These are phyloP conservation scores for Lodderomyces pseudojiufengensis DNA, from an alignment of 1,139 yeast species.

Conservation along the genomic window DNA sequence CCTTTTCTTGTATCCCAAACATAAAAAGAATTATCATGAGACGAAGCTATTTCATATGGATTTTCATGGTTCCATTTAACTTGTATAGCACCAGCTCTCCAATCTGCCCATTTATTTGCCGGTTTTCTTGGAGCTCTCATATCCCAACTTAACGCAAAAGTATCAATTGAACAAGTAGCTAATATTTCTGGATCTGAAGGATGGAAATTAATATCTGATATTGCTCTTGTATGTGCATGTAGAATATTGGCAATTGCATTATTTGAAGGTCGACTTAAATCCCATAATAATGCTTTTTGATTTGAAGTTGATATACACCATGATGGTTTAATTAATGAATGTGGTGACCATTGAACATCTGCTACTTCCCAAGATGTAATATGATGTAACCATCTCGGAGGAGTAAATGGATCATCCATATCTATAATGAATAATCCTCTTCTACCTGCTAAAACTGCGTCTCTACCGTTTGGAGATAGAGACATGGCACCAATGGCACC, in stretches of 20 bases:
- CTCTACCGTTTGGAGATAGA: constrained; percentile 87
- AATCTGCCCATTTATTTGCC: constrained; percentile 77
- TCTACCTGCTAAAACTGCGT: constrained; percentile 88
- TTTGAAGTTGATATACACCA: constrained; percentile 95
- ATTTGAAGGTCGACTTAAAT: constrained; percentile 68
- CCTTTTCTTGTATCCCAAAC: constrained; percentile 90
- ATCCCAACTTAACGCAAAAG: constrained; percentile 88
- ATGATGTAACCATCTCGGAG: constrained; percentile 92
- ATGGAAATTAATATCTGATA: constrained; percentile 92
- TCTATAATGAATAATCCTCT: constrained; percentile 88
- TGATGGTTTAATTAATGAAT: constrained; percentile 69
- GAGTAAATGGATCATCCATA: constrained; percentile 89
- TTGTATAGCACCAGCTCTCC: constrained; percentile 93
- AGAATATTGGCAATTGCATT: constrained; percentile 81
- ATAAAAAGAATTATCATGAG: constrained; percentile 76
- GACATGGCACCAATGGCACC: constrained; percentile 95
- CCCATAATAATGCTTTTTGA: constrained; percentile 95
- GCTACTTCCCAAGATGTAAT: constrained; percentile 98
- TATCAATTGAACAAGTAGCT: constrained; percentile 92
- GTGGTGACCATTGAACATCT: constrained; percentile 97
- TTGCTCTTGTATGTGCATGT: constrained; percentile 89
- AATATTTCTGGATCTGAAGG: constrained; percentile 82
- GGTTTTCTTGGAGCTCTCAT: constrained; percentile 74
- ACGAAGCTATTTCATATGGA: constrained; percentile 73
- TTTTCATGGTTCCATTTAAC: constrained; percentile 88